Percentiles rank a stretch among this genome's conserved stretches.
Evolutionary conservation across 495 filamentous ascomycete species (phyloP).

Genomic region (Daldinia bambusicola): DNA sequence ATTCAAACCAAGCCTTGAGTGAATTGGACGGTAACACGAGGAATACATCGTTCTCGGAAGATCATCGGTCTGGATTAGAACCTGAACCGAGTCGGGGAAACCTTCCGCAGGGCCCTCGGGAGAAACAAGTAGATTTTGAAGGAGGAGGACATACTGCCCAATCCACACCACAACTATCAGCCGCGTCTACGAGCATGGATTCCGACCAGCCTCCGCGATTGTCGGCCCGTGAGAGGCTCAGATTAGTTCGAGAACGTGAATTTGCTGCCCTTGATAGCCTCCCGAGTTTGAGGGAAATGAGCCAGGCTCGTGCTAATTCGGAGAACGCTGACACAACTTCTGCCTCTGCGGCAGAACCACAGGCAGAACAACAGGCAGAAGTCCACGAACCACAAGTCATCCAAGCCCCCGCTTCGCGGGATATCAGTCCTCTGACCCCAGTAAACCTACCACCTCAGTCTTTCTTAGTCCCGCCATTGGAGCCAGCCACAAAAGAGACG

Average conservation of each 20-base stretch:
- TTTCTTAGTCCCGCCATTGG: constrained; percentile 11
- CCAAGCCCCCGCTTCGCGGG: constrained; percentile 5
- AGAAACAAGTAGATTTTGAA: neutral
- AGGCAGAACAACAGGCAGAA: constrained; percentile 12
- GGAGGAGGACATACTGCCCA: constrained; percentile 1
- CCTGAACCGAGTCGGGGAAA: constrained; percentile 11
- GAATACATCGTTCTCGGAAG: constrained; percentile 30
- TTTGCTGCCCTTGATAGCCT: constrained; percentile 22
- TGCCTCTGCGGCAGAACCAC: constrained; percentile 8
- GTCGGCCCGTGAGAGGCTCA: constrained; percentile 50
- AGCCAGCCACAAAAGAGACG: constrained; percentile 2
- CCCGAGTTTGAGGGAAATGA: no score
- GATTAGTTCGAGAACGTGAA: constrained; percentile 30
- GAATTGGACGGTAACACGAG: constrained; percentile 39
- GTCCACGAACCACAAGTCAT: constrained; percentile 10
- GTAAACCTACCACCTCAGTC: constrained; percentile 20
- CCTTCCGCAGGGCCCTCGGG: constrained; percentile 9
- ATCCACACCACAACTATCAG: constrained; percentile 7
- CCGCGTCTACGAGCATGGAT: constrained; percentile 44
- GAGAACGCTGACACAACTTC: constrained; percentile 1
- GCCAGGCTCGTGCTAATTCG: neutral
- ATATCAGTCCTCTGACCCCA: constrained; percentile 22
- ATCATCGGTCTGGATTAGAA: constrained; percentile 22
- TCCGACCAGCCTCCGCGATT: constrained; percentile 17
- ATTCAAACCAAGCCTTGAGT: constrained; percentile 36